Evolutionary conservation across 148 eudicot species (phyloP).

Genomic region (Nyssa sinensis): DNA sequence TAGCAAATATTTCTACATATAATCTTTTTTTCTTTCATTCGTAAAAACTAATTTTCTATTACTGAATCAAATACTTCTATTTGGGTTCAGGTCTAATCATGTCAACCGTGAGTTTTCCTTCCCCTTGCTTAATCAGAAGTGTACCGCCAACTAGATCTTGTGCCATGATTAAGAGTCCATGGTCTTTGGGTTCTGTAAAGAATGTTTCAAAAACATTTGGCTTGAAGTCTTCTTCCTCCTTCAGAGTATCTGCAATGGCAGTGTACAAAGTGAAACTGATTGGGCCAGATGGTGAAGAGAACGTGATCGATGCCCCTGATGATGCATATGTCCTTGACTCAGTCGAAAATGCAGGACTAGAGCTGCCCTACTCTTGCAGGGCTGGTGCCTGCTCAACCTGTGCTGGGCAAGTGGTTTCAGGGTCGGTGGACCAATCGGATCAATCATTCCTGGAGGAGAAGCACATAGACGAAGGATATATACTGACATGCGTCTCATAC

Average conservation of each 20-base stretch:
- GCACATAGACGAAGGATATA: constrained; percentile 55
- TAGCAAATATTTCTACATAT: not conserved
- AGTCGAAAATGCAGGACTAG: constrained; percentile 67
- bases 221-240: constrained; percentile 30
- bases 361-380: constrained; percentile 78
- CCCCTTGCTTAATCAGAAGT: constrained; percentile 26
- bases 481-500: constrained; percentile 67
- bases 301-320: constrained; percentile 49
- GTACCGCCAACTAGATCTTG: constrained; percentile 11
- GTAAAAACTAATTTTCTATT: not conserved
- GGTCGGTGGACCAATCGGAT: constrained; percentile 73
- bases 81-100: constrained; percentile 11
- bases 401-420: constrained; percentile 50
- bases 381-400: constrained; percentile 90
- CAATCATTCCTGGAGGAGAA: constrained; percentile 70
- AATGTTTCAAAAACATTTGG: constrained; percentile 43
- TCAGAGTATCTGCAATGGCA: constrained; percentile 36
- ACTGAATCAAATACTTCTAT: not conserved
- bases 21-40: not conserved
- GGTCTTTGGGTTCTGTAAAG: constrained; percentile 28
- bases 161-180: constrained; percentile 26
- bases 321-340: constrained; percentile 54
- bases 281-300: constrained; percentile 42
- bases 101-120: constrained; percentile 36
- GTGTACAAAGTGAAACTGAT: constrained; percentile 49